phyloP scores from a whole-genome alignment of 495 filamentous ascomycete species.

The Trichoderma reesei region DNA sequence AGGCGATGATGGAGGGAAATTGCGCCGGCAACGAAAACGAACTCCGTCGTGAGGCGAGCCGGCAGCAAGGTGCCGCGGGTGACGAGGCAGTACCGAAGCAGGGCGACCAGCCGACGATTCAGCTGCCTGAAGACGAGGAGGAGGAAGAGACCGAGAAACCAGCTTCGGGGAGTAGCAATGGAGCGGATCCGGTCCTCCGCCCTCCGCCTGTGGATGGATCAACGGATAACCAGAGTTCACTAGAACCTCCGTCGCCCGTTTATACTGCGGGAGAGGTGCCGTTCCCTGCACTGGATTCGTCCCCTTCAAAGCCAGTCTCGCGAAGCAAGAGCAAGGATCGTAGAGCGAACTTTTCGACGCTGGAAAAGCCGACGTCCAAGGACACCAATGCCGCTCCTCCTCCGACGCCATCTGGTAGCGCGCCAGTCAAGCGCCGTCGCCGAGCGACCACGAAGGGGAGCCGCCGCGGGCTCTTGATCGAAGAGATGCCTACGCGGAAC shows the following conservation, averaged over 20 bases:
- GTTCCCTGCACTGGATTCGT: conserved; percentile 21
- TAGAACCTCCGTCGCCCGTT: conserved; percentile 18
- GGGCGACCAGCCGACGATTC: conserved; percentile 22
- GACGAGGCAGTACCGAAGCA: conserved; percentile 13
- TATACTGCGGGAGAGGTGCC: conserved; percentile 20
- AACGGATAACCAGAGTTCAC: neutral
- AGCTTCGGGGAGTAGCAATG: neutral
- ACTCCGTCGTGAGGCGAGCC: neutral
- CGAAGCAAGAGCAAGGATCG: conserved; percentile 27
- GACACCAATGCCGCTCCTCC: conserved; percentile 18
- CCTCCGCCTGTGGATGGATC: neutral
- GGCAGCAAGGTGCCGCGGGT: neutral
- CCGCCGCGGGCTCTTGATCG: conserved; percentile 50
- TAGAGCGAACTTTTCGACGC: conserved; percentile 33
- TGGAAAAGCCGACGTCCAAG: conserved; percentile 28
- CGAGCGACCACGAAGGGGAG: conserved; percentile 69
- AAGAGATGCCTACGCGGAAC: conserved; percentile 51
- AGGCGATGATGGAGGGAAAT: conserved; percentile 45
- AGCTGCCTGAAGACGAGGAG: conserved; percentile 3
- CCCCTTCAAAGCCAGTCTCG: conserved; percentile 12
- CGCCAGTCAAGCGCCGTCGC: conserved; percentile 43
- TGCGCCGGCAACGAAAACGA: conserved; percentile 15
- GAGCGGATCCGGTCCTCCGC: neutral
- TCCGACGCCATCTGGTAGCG: conserved; percentile 12
- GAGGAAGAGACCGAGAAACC: neutral